Conservation (phyloP, 2,329 filamentous ascomycete genomes). For the Colletotrichum tropicicola region DNA sequence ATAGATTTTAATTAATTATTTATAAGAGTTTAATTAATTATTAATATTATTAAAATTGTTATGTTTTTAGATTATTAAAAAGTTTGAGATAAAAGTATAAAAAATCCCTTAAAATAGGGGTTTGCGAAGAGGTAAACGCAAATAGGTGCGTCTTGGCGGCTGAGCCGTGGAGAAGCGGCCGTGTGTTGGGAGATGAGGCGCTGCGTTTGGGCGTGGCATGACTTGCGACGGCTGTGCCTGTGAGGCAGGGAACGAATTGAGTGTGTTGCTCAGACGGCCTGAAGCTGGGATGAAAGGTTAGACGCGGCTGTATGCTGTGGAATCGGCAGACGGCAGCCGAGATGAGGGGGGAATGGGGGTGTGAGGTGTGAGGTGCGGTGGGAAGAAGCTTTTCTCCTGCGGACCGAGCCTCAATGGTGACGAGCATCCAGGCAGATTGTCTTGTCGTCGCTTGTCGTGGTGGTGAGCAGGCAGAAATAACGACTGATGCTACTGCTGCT, state of each 20-base stretch:
- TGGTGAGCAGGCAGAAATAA: too few species aligned
- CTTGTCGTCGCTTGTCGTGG: not conserved
- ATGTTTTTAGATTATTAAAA: too few species aligned
- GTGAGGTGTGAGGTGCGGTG: not conserved
- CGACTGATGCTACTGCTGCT: not conserved
- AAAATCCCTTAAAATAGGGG: too few species aligned
- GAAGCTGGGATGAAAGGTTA: not conserved
- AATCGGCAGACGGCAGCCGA: not conserved
- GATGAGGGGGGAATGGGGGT: not conserved
- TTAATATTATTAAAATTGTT: too few species aligned
- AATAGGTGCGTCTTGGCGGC: conserved; percentile 9
- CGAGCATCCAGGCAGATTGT: not conserved
- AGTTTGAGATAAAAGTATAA: too few species aligned
- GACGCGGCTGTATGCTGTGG: not conserved
- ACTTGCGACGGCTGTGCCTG: not conserved
- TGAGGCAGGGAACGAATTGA: not conserved
- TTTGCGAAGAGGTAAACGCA: too few species aligned
- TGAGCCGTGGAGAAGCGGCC: conserved; percentile 5
- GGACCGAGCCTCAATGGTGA: not conserved
- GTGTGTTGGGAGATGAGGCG: not conserved
- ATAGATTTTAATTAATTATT: too few species aligned
- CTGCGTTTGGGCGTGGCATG: not conserved
- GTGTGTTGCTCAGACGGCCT: too few species aligned
- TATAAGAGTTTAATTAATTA: too few species aligned
- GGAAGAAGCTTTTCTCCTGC: not conserved